Evolutionary conservation across 2,329 filamentous ascomycete species (phyloP).

Genomic region (Arthrobotrys megalospora): DNA sequence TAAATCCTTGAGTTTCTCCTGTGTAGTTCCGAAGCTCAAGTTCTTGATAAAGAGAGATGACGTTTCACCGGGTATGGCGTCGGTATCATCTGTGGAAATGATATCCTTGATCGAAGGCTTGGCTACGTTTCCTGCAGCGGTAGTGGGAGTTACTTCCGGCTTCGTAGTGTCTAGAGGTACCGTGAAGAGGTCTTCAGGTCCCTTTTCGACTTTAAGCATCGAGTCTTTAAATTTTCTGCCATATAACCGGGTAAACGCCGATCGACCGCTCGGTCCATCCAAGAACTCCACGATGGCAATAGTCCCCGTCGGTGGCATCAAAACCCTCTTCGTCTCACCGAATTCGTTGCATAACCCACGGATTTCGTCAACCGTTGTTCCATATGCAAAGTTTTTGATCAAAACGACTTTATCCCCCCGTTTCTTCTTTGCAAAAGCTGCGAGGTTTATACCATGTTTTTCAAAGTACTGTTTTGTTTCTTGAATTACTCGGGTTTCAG

Average conservation of each 20-base stretch:
- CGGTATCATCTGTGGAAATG: conserved; percentile 63
- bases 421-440: conserved; percentile 87
- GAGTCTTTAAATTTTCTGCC: conserved; percentile 93
- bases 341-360: conserved; percentile 86
- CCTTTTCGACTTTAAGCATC: conserved; percentile 93
- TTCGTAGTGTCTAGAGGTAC: conserved; percentile 65
- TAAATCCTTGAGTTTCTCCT: conserved; percentile 79
- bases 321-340: conserved; percentile 82
- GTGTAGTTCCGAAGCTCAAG: conserved; percentile 91
- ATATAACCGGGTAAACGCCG: conserved; percentile 86
- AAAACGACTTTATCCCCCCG: conserved; percentile 89
- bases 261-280: conserved; percentile 82
- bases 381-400: conserved; percentile 94
- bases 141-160: conserved; percentile 68
- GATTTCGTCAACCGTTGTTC: conserved; percentile 83
- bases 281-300: conserved; percentile 94
- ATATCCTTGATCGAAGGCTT: conserved; percentile 57
- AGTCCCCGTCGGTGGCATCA: conserved; percentile 93
- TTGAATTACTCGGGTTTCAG: conserved; percentile 95
- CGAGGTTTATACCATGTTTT: conserved; percentile 88
- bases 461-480: conserved; percentile 94
- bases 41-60: conserved; percentile 94
- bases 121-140: conserved; percentile 39
- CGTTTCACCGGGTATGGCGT: conserved; percentile 70
- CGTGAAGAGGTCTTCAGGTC: conserved; percentile 83